Evolutionary conservation across 2,329 filamentous ascomycete species (phyloP).

Genomic region (Pseudocercospora crystallina): DNA sequence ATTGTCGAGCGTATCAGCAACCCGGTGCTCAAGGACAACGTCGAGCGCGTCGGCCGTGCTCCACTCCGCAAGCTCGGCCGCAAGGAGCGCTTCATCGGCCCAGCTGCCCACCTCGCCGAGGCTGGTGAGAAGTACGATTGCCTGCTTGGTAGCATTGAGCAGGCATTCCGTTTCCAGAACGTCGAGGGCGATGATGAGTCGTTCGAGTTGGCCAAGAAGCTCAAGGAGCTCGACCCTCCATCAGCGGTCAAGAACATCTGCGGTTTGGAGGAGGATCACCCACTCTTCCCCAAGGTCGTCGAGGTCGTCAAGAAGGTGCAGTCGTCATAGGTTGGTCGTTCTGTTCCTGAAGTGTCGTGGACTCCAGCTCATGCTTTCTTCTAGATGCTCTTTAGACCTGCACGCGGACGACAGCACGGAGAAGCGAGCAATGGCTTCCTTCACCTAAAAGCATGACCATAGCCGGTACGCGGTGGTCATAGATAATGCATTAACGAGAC

Average conservation of each 20-base stretch:
- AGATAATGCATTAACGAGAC: too few species aligned
- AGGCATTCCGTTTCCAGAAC: constrained; percentile 93
- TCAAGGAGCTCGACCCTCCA: constrained; percentile 70
- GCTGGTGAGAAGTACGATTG: constrained; percentile 69
- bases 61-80: constrained; percentile 90
- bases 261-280: constrained; percentile 73
- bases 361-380: too few species aligned
- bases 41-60: constrained; percentile 92
- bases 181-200: constrained; percentile 91
- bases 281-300: constrained; percentile 73
- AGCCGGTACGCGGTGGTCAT: too few species aligned
- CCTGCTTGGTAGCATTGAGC: constrained; percentile 81
- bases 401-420: too few species aligned
- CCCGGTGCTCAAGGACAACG: constrained; percentile 85
- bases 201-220: constrained; percentile 77
- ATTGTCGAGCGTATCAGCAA: constrained; percentile 94
- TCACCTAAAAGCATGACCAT: too few species aligned
- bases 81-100: constrained; percentile 94
- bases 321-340: constrained; percentile 21
- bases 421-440: too few species aligned
- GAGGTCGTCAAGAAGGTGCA: constrained; percentile 83
- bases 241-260: constrained; percentile 79
- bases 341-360: not conserved
- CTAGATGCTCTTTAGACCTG: too few species aligned
- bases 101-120: constrained; percentile 85